A percentile compares a stretch with the other conserved stretches of the same genome.
Evolutionary conservation across 768 basidiomycete species (phyloP).

Genomic region (Antrodiella citrinella): DNA sequence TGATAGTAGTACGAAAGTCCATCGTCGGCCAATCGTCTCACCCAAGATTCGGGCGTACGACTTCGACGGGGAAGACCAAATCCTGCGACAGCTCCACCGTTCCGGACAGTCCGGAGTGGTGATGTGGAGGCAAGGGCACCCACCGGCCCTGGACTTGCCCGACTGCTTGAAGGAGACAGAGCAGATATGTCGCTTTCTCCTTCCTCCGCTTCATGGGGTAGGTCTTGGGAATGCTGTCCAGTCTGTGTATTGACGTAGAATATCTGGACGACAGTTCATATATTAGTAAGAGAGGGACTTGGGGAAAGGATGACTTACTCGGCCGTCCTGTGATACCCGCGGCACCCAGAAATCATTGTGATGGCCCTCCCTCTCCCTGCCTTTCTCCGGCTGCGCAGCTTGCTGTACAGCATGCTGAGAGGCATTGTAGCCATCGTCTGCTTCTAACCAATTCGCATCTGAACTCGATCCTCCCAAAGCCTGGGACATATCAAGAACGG

Average conservation of each 20-base stretch:
- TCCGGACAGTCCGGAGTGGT: slow-evolving; percentile 5
- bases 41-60: slow-evolving; percentile 77
- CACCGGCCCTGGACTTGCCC: slow-evolving; percentile 45
- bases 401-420: slow-evolving; percentile 28
- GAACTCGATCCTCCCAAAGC: slow-evolving; percentile 31
- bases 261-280: slow-evolving; percentile 45
- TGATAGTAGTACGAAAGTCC: slow-evolving; percentile 21
- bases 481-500: slow-evolving; percentile 38
- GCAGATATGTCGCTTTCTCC: slow-evolving; percentile 53
- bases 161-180: slow-evolving; percentile 45
- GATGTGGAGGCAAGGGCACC: slow-evolving; percentile 32
- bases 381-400: slow-evolving; percentile 12
- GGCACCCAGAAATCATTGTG: slow-evolving; percentile 89
- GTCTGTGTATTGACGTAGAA: slow-evolving; percentile 92
- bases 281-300: background rate
- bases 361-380: slow-evolving; percentile 4
- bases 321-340: slow-evolving; percentile 69
- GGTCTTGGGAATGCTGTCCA: slow-evolving; percentile 72
- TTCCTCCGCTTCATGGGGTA: slow-evolving; percentile 72
- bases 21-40: slow-evolving; percentile 24
- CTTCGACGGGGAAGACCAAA: slow-evolving; percentile 54
- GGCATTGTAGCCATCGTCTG: slow-evolving; percentile 25
- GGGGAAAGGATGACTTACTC: slow-evolving; percentile 42
- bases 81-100: slow-evolving; percentile 29
- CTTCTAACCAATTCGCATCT: slow-evolving; percentile 49